phyloP scores from a whole-genome alignment of 148 eudicot species.

The Bassia scoparia region DNA sequence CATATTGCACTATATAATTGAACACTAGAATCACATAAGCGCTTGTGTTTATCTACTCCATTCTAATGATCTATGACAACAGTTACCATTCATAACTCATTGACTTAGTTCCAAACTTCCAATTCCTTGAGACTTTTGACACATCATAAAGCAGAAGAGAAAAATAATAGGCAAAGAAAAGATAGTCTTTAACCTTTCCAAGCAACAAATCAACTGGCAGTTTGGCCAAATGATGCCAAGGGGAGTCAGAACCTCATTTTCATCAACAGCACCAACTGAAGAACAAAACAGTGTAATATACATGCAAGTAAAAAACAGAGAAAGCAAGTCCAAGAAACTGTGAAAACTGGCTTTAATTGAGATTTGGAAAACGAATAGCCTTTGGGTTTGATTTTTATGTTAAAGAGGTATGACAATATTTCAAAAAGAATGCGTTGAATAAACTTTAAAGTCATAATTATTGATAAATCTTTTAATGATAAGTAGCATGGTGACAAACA shows the following conservation, averaged over 20 bases:
- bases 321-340: neutral
- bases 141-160: neutral
- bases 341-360: neutral
- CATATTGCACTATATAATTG: neutral
- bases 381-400: neutral
- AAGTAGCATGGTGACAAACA: neutral
- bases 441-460: neutral
- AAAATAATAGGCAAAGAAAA: neutral
- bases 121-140: no score
- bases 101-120: neutral
- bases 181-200: constrained; percentile 65
- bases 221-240: constrained; percentile 97
- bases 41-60: neutral
- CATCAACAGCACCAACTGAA: constrained; percentile 89
- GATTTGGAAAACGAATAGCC: neutral
- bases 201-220: constrained; percentile 92
- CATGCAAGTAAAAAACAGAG: neutral
- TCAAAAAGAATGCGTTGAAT: neutral
- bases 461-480: no score
- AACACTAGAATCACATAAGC: neutral
- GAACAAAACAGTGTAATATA: constrained; percentile 13
- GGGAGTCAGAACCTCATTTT: constrained; percentile 83
- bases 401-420: neutral
- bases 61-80: neutral
- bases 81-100: neutral